A percentile compares a stretch with the other conserved stretches of the same genome.
These are phyloP conservation scores for Acanthamoeba triangularis DNA, from an alignment of 208 protist species.

Conservation along the genomic window DNA sequence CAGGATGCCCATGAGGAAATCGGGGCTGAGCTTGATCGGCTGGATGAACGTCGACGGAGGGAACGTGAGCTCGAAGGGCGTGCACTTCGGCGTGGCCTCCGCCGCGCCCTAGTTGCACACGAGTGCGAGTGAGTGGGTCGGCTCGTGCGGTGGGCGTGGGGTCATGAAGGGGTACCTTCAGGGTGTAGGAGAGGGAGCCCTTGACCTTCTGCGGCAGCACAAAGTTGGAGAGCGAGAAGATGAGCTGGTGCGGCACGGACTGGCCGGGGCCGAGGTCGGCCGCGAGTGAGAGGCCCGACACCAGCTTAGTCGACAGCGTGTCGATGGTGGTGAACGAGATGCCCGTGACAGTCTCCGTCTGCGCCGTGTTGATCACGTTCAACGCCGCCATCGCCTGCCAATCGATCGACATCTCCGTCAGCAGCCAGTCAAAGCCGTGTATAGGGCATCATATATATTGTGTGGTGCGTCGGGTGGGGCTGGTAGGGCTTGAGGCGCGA, in stretches of 20 bases:
- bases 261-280: not conserved
- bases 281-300: conserved; percentile 3
- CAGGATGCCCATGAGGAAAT: conserved; percentile 6
- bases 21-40: conserved; percentile 3
- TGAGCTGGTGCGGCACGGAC: conserved; percentile 11
- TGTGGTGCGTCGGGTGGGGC: not conserved
- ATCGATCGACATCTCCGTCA: not conserved
- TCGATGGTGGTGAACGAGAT: conserved; percentile 44
- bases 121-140: not conserved
- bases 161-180: not conserved
- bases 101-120: not conserved
- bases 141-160: not conserved
- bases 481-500: not conserved
- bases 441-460: not conserved
- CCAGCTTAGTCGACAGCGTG: conserved; percentile 23
- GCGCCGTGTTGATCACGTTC: not conserved
- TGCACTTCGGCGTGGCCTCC: conserved; percentile 33
- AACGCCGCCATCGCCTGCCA: conserved; percentile 10
- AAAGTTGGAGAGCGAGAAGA: conserved; percentile 70
- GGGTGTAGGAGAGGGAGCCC: conserved; percentile 23
- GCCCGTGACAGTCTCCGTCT: not conserved
- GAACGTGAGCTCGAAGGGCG: conserved; percentile 48
- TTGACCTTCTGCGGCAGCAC: conserved; percentile 50
- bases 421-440: not conserved
- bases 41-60: conserved; percentile 37